phyloP scores from a whole-genome alignment of 2,329 filamentous ascomycete genomes.

The Fusarium sp. region DNA sequence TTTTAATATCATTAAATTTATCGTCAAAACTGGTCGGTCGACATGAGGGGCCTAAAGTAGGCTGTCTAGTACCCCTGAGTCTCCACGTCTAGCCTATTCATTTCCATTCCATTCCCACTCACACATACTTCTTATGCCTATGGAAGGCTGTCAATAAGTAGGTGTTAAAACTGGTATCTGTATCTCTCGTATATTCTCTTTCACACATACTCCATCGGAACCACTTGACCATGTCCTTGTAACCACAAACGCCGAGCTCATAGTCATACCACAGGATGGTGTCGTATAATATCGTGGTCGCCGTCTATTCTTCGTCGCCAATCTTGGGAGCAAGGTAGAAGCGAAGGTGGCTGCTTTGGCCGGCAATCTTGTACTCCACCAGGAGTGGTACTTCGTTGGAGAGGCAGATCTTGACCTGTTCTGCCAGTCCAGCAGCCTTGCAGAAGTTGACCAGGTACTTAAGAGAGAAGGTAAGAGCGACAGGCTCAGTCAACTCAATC shows the following conservation, averaged over 20 bases:
- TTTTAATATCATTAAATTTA: conserved; percentile 35
- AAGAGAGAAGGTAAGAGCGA: conserved; percentile 95
- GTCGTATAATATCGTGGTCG: conserved; percentile 22
- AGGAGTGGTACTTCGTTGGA: conserved; percentile 96
- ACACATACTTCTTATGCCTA: conserved; percentile 12
- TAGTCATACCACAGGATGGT: conserved; percentile 37
- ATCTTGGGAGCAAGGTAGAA: conserved; percentile 95
- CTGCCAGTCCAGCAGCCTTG: conserved; percentile 91
- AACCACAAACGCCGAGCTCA: conserved; percentile 37
- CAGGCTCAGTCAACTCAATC: conserved; percentile 92
- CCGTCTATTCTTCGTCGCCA: conserved; percentile 57
- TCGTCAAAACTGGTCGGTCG: conserved; percentile 33
- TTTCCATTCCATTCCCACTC: conserved; percentile 20
- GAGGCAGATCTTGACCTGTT: conserved; percentile 89
- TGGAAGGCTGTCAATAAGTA: conserved; percentile 17
- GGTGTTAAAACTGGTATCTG: conserved; percentile 32
- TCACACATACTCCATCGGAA: conserved; percentile 25
- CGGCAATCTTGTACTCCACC: conserved; percentile 88
- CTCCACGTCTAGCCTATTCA: conserved; percentile 23
- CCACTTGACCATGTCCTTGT: conserved; percentile 31
- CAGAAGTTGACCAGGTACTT: conserved; percentile 99
- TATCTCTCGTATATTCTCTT: conserved; percentile 34
- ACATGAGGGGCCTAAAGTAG: conserved; percentile 7
- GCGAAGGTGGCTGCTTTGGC: conserved; percentile 92
- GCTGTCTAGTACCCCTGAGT: conserved; percentile 9